Conservation (phyloP, 2,329 filamentous ascomycete species). For the Myriangium duriaei region DNA sequence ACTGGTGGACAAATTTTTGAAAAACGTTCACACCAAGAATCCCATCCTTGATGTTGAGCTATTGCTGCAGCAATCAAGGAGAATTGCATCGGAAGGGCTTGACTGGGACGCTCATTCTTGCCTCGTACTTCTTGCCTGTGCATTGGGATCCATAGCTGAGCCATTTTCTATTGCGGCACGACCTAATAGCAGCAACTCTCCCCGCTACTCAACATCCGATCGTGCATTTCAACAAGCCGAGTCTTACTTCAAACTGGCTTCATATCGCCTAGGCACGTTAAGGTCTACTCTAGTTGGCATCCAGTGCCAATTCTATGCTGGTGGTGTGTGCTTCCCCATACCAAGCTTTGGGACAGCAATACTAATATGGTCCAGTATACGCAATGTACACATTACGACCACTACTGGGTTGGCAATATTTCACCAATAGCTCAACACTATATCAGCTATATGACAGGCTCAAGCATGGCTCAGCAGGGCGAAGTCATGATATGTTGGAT, state of each 20-base stretch:
- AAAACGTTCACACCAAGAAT: constrained; percentile 26
- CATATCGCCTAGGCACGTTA: constrained; percentile 20
- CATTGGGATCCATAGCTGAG: constrained; percentile 19
- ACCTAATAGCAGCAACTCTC: constrained; percentile 5
- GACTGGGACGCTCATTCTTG: constrained; percentile 24
- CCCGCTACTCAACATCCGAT: constrained; percentile 3
- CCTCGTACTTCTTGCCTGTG: constrained; percentile 22
- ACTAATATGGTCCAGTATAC: constrained; percentile 20
- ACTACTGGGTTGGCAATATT: constrained; percentile 27
- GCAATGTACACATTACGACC: constrained; percentile 31
- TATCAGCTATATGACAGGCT: constrained; percentile 25
- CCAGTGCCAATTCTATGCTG: constrained; percentile 30
- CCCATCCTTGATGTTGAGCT: constrained; percentile 23
- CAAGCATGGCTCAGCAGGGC: constrained; percentile 12
- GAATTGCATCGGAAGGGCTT: constrained; percentile 18
- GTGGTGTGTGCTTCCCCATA: constrained; percentile 12
- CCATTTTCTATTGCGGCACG: no score
- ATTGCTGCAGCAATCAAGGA: constrained; percentile 16
- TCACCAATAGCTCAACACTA: constrained; percentile 22
- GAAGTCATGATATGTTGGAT: no score
- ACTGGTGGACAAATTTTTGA: constrained; percentile 22
- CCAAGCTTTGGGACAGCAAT: neutral
- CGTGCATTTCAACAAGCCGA: constrained; percentile 17
- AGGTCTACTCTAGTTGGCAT: constrained; percentile 21
- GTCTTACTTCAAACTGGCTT: constrained; percentile 21